These are phyloP conservation scores for Talaromyces amestolkiae DNA, from an alignment of 2,329 filamentous ascomycete genomes.

Conservation along the genomic window DNA sequence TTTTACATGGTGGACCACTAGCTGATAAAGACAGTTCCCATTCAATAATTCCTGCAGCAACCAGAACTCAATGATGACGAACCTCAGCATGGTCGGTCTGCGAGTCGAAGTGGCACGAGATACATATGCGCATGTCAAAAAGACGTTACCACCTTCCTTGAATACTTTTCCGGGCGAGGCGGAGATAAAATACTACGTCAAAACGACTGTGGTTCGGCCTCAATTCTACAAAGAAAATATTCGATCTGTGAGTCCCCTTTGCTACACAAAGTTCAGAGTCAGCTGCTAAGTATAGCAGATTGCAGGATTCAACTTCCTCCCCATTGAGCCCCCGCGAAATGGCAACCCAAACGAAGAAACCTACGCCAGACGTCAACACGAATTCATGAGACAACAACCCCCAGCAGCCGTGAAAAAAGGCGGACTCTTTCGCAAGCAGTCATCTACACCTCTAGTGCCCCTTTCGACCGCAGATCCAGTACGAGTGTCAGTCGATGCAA, in stretches of 20 bases:
- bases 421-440: constrained; percentile 56
- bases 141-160: constrained; percentile 83
- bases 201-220: constrained; percentile 89
- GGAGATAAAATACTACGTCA: constrained; percentile 90
- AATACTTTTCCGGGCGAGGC: constrained; percentile 83
- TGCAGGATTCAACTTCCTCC: constrained; percentile 76
- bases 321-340: constrained; percentile 82
- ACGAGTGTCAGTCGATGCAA: constrained; percentile 73
- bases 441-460: constrained; percentile 29
- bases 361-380: constrained; percentile 72
- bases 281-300: constrained; percentile 29
- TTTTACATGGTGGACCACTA: neutral
- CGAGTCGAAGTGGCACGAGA: constrained; percentile 47
- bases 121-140: constrained; percentile 66
- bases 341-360: constrained; percentile 69
- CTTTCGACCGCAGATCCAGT: constrained; percentile 39
- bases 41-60: constrained; percentile 51
- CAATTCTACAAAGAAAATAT: constrained; percentile 89
- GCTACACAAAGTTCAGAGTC: neutral
- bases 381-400: constrained; percentile 47
- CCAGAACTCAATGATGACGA: constrained; percentile 46
- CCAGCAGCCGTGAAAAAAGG: constrained; percentile 44
- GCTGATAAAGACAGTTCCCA: constrained; percentile 37
- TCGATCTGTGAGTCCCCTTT: constrained; percentile 44
- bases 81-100: constrained; percentile 46